Conservation (phyloP, 2,329 filamentous ascomycete species). For the Coniochaeta pulveracea region DNA sequence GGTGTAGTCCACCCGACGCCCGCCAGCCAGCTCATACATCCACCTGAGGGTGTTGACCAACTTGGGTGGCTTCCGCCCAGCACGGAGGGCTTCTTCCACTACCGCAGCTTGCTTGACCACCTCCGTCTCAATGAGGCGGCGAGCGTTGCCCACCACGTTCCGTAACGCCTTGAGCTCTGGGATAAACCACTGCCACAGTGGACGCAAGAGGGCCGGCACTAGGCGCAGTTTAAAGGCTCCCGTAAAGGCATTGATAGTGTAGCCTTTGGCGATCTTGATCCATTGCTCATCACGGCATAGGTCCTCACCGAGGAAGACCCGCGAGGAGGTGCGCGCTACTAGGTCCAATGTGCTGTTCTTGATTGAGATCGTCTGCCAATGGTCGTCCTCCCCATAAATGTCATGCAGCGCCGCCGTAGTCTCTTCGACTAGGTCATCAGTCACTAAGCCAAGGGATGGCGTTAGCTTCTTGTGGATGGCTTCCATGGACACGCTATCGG, state of each 20-base stretch:
- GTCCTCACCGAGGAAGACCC: neutral
- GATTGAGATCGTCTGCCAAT: neutral
- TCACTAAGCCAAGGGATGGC: neutral
- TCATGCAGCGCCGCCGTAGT: neutral
- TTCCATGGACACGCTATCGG: neutral
- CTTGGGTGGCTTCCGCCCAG: neutral
- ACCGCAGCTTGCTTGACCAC: neutral
- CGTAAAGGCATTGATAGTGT: neutral
- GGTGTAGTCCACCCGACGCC: neutral
- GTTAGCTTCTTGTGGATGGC: neutral
- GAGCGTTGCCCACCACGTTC: neutral
- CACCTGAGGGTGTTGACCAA: neutral
- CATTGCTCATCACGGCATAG: neutral
- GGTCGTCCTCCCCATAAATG: neutral
- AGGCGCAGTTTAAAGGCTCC: neutral
- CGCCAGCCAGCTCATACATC: neutral
- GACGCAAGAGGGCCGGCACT: neutral
- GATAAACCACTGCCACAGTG: neutral
- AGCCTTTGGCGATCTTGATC: neutral
- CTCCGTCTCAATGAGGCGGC: neutral
- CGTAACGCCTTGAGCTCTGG: neutral
- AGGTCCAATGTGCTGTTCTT: neutral
- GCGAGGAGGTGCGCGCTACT: neutral
- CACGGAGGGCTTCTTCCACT: neutral
- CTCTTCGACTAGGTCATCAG: neutral